Conservation (phyloP, 176 grass and related monocot species). For the Guadua angustifolia region DNA sequence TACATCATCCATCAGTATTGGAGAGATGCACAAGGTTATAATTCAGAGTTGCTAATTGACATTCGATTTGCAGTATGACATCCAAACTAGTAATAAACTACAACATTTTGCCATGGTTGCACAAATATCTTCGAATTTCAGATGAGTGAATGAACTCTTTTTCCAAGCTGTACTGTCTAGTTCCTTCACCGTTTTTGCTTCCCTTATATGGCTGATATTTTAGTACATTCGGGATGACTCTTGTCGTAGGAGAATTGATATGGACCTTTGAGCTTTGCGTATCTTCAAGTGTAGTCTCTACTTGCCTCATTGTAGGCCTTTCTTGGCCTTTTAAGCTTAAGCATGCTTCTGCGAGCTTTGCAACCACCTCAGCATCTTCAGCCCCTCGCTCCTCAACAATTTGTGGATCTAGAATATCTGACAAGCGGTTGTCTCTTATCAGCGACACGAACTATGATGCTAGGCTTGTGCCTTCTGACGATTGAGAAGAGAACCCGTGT, state of each 20-base stretch:
- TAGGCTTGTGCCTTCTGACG: conserved; percentile 6
- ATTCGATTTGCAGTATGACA: neutral
- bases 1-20: conserved; percentile 6
- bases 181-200: conserved; percentile 20
- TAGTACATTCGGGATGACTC: neutral
- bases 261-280: conserved; percentile 15
- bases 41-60: neutral
- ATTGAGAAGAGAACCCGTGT: neutral
- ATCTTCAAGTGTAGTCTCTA: conserved; percentile 44
- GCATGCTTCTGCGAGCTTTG: conserved; percentile 14
- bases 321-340: conserved; percentile 52
- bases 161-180: conserved; percentile 50
- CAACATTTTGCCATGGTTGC: neutral
- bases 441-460: conserved; percentile 36
- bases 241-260: neutral
- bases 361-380: conserved; percentile 20
- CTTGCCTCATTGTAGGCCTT: conserved; percentile 52
- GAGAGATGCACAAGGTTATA: neutral
- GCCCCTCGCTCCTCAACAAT: conserved; percentile 40
- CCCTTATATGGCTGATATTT: neutral
- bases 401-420: conserved; percentile 41
- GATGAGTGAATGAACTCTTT: conserved; percentile 44
- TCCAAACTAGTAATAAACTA: neutral
- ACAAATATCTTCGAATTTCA: conserved; percentile 37
- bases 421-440: conserved; percentile 34